Conservation (phyloP, 2,329 filamentous ascomycete genomes). For the Botrytis galanthina region DNA sequence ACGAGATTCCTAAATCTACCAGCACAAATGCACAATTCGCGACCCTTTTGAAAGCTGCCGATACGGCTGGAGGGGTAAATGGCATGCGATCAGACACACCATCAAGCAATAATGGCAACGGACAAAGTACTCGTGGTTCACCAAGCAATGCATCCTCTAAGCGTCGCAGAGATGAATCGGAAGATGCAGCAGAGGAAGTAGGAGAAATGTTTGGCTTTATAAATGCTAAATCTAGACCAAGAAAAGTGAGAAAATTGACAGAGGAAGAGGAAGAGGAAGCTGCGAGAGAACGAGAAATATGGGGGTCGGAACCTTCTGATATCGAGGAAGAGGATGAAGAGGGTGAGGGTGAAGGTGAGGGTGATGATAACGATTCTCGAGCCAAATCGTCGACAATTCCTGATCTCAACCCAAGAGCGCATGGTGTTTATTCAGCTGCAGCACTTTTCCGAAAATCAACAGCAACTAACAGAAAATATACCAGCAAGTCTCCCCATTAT, state of each 20-base stretch:
- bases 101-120: conserved; percentile 7
- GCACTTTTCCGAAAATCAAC: conserved; percentile 35
- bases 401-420: conserved; percentile 31
- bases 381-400: conserved; percentile 21
- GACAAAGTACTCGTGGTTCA: neutral
- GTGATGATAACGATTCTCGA: neutral
- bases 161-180: conserved; percentile 8
- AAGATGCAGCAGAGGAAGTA: conserved; percentile 17
- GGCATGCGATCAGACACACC: conserved; percentile 9
- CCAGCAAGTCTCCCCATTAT: conserved; percentile 27
- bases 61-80: conserved; percentile 29
- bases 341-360: neutral
- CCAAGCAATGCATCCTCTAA: conserved; percentile 10
- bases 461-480: conserved; percentile 36
- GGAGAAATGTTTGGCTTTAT: conserved; percentile 19
- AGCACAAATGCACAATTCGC: conserved; percentile 32
- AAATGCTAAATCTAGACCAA: conserved; percentile 11
- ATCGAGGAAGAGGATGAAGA: conserved; percentile 21
- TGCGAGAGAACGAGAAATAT: conserved; percentile 34
- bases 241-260: conserved; percentile 23
- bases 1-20: neutral
- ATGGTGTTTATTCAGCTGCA: conserved; percentile 35
- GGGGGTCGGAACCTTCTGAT: conserved; percentile 33
- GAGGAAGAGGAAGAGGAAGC: conserved; percentile 26
- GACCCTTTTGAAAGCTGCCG: conserved; percentile 33